Conservation (phyloP, 441 rosid genomes). For the Mallotus repandus region DNA sequence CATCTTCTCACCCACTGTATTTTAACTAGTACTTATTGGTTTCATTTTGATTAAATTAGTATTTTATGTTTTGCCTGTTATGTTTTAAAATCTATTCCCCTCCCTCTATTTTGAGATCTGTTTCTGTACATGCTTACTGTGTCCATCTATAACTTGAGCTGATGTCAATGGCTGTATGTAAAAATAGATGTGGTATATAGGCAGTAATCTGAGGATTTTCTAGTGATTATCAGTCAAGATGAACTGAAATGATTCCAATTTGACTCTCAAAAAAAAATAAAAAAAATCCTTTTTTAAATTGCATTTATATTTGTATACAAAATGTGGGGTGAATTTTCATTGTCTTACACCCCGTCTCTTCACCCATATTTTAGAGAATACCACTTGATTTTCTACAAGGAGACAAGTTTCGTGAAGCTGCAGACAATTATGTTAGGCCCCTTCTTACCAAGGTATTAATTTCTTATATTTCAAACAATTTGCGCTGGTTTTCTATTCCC, state of each 20-base stretch:
- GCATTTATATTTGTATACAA: not conserved
- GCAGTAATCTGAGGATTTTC: not conserved
- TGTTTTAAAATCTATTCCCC: not conserved
- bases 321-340: not conserved
- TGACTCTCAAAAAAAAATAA: not conserved
- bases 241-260: not conserved
- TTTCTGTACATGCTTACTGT: not conserved
- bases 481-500: conserved; percentile 12
- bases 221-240: not conserved
- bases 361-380: conserved; percentile 62
- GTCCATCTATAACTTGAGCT: not conserved
- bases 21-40: not conserved
- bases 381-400: conserved; percentile 98
- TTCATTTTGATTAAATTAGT: not conserved
- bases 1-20: conserved; percentile 3
- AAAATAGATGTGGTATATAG: not conserved
- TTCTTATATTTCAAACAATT: conserved; percentile 7
- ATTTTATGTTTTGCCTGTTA: not conserved
- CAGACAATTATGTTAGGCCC: conserved; percentile 74
- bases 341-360: conserved; percentile 11
- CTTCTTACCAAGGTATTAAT: conserved; percentile 75
- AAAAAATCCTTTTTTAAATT: not conserved
- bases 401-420: conserved; percentile 80
- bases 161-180: not conserved
- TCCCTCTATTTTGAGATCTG: not conserved